These are phyloP conservation scores for Acanthamoeba triangularis DNA, from an alignment of 208 protist species.

Conservation along the genomic window DNA sequence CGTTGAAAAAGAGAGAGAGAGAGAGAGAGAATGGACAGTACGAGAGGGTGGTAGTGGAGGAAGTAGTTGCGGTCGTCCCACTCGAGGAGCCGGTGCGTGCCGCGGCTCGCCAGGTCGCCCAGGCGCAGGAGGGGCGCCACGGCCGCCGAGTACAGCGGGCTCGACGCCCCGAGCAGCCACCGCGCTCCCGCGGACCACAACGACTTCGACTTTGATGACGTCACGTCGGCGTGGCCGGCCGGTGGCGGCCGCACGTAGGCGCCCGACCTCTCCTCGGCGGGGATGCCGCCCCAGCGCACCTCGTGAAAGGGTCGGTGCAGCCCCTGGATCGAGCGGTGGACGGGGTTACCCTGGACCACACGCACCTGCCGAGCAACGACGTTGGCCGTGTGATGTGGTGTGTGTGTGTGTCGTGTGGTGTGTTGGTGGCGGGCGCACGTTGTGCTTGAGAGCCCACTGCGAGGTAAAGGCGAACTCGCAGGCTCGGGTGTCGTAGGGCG, in stretches of 20 bases:
- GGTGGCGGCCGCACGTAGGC: background rate
- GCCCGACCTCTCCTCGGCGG: background rate
- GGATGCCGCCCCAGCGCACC: background rate
- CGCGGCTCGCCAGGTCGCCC: background rate
- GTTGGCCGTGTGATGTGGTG: too few relatives aligned
- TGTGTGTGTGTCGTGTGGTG: background rate
- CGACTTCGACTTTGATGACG: background rate
- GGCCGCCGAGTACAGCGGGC: background rate
- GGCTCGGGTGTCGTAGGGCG: background rate
- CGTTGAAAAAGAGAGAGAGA: too few relatives aligned
- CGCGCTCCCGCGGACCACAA: background rate
- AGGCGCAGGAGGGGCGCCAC: background rate
- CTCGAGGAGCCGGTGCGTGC: background rate
- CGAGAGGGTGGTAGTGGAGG: background rate
- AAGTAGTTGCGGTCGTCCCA: slow-evolving; percentile 11
- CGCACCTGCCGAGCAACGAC: background rate
- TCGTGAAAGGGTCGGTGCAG: background rate
- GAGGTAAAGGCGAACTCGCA: slow-evolving; percentile 4
- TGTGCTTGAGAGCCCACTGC: background rate
- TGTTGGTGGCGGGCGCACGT: background rate
- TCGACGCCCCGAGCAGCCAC: background rate
- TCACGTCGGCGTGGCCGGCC: too few relatives aligned
- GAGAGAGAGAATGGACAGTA: background rate
- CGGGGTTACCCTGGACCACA: background rate
- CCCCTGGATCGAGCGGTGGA: background rate